A percentile compares a stretch with the other conserved stretches of the same genome.
These are phyloP conservation scores for Mesotaenium endlicherianum DNA, from an alignment of 139 green algal genomes.

Conservation along the genomic window DNA sequence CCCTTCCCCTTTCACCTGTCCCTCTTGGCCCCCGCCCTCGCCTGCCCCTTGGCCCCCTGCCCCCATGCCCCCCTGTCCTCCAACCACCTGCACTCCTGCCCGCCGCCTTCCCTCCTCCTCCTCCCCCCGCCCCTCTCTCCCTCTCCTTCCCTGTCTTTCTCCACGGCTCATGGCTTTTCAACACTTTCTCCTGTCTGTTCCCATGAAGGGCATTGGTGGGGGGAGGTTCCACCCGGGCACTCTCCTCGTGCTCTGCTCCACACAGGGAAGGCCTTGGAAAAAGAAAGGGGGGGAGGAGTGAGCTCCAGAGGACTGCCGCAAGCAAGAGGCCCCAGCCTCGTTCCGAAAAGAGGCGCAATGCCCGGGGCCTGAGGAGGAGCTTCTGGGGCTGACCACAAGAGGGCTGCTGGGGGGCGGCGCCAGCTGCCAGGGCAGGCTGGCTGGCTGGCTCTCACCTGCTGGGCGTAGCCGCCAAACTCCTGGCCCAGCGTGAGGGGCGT, in stretches of 20 bases:
- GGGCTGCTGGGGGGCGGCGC: too few species aligned
- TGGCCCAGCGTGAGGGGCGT: constrained; percentile 92
- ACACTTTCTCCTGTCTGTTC: background rate
- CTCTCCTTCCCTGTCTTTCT: background rate
- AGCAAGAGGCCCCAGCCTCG: too few species aligned
- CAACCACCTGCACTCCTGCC: background rate
- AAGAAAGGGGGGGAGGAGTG: too few species aligned
- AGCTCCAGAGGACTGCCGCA: too few species aligned
- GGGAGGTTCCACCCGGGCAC: too few species aligned
- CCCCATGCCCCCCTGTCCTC: background rate
- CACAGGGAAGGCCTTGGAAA: too few species aligned
- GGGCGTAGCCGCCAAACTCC: constrained; percentile 88
- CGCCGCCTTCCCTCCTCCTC: background rate
- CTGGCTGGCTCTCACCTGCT: constrained; percentile 63
- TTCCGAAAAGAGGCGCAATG: too few species aligned
- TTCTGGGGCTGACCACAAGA: too few species aligned
- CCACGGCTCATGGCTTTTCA: background rate
- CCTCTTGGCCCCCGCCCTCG: background rate
- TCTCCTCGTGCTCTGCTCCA: too few species aligned
- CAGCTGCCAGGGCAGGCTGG: too few species aligned
- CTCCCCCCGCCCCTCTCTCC: background rate
- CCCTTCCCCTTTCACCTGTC: background rate
- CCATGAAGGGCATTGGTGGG: too few species aligned
- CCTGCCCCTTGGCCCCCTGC: background rate
- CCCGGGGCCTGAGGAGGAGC: too few species aligned